Evolutionary conservation across 1,139 yeast species (phyloP), one percentile per base, ranked within the genome.

Genomic region (Scheffersomyces cryptocercus): DNA sequence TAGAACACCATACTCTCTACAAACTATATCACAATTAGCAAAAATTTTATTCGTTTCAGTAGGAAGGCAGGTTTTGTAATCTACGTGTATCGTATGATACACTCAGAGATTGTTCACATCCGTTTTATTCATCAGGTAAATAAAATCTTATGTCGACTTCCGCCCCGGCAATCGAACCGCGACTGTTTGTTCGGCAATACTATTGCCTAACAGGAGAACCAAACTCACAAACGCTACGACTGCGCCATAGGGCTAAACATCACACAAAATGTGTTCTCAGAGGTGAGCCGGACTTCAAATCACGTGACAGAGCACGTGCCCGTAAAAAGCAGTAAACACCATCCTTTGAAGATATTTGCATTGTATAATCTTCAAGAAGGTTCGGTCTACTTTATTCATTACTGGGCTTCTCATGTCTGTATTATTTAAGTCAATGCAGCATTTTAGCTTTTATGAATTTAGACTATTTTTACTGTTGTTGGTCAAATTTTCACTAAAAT

Each of bases 51-150:
- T 51, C 20, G 20, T 20, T 38, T 73, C 78, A 73, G 78, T 72
- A 73, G 79, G 78, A 73, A 73, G 78, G 78, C 78, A 73, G 77
- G 76, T 61, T 71, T 67, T 70, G 59, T 73, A 73, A 73, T 73
- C 79, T 58, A 71, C 54, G 75, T 57, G 55, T 43, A 53, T 58
- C 75, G 75, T 70, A 50, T 54, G 73, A 61, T 53, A 48, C 56
- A 67, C 77, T 73, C 78, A 73, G 79, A 73, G 78, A 73, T 73
- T 73, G 79, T 73, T 73, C 79, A 73, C 78, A 73, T 73, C 78
- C 77, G 58, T 73, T 62, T 70, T 69, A 54, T 55, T 73, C 77
- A 72, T 73, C 78, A 73, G 60, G 29, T 32, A 45, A 41, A 45
- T 56, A 59, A 56, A 52, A 55, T 55, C 59, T 56, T 56, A 45